phyloP scores from a whole-genome alignment of 2,329 filamentous ascomycete genomes.

The Pyrenophora teres region DNA sequence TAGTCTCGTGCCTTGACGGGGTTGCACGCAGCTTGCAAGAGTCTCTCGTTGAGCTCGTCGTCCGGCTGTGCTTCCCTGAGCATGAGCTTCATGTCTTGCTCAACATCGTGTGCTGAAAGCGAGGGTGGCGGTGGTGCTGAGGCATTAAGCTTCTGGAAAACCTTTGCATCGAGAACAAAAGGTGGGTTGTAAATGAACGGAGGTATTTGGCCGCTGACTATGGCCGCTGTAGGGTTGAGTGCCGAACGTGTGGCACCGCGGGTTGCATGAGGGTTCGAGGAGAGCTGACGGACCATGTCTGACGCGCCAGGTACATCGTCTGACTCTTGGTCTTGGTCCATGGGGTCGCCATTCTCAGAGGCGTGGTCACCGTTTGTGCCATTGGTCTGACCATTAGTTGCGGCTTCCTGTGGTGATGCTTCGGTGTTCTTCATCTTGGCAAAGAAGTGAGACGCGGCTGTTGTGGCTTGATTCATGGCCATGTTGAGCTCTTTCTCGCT shows the following conservation, averaged over 20 bases:
- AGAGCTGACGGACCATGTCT: conserved; percentile 66
- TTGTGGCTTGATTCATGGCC: conserved; percentile 64
- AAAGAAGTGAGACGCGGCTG: conserved; percentile 63
- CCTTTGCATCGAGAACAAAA: conserved; percentile 52
- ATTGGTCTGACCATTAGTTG: conserved; percentile 39
- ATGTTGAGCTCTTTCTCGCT: conserved; percentile 69
- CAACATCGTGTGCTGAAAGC: conserved; percentile 51
- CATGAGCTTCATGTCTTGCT: conserved; percentile 58
- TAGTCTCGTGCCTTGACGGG: conserved; percentile 42
- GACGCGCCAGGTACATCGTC: conserved; percentile 51
- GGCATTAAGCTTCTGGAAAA: conserved; percentile 54
- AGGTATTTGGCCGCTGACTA: conserved; percentile 47
- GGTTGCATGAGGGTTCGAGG: conserved; percentile 61
- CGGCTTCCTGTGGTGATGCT: conserved; percentile 27
- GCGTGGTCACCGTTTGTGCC: conserved; percentile 45
- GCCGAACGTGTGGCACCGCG: conserved; percentile 58
- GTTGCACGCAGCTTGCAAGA: conserved; percentile 43
- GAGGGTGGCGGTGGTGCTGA: conserved; percentile 53
- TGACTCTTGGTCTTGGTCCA: conserved; percentile 45
- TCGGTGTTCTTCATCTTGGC: conserved; percentile 56
- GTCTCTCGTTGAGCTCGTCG: conserved; percentile 47
- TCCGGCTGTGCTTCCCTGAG: conserved; percentile 44
- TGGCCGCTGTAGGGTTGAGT: conserved; percentile 58
- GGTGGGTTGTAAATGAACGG: conserved; percentile 51
- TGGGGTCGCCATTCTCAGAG: conserved; percentile 44